A percentile compares a stretch with the other conserved stretches of the same genome.
Evolutionary conservation across 768 basidiomycete species (phyloP).

Genomic region (Hericium rajendrae): DNA sequence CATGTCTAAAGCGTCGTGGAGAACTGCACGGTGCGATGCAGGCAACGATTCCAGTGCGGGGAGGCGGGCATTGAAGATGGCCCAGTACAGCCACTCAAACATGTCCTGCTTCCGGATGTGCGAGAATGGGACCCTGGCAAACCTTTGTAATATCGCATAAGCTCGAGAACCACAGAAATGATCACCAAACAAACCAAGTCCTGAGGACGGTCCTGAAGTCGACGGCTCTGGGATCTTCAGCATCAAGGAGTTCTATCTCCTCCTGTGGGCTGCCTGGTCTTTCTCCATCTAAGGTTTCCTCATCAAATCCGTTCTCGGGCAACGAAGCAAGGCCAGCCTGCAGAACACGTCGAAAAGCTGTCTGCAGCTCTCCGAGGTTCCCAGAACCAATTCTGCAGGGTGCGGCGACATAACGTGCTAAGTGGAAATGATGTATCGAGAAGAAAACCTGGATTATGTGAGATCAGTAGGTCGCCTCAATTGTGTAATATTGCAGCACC

Average conservation of each 20-base stretch:
- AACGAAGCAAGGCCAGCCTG: constrained; percentile 54
- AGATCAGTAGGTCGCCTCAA: background rate
- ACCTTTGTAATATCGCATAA: constrained; percentile 41
- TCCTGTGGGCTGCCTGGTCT: constrained; percentile 58
- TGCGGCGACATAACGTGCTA: constrained; percentile 38
- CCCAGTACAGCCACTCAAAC: constrained; percentile 75
- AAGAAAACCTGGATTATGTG: constrained; percentile 45
- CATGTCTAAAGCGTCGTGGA: constrained; percentile 53
- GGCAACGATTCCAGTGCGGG: constrained; percentile 41
- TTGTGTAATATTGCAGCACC: constrained; percentile 26
- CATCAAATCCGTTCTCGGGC: constrained; percentile 42
- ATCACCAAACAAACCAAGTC: constrained; percentile 33
- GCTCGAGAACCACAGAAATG: background rate
- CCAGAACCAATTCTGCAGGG: constrained; percentile 35
- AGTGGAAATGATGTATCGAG: constrained; percentile 50
- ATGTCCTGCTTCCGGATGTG: constrained; percentile 54
- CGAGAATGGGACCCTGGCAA: constrained; percentile 66
- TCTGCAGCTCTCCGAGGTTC: constrained; percentile 46
- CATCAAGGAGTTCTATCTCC: constrained; percentile 43
- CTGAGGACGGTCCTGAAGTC: constrained; percentile 63
- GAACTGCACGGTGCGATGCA: constrained; percentile 31
- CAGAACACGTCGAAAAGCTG: constrained; percentile 51
- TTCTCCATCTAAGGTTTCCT: constrained; percentile 38
- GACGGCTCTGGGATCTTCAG: constrained; percentile 58
- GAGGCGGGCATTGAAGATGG: constrained; percentile 61